Conservation (phyloP, 2,329 filamentous ascomycete genomes). For the Eutypa lata region DNA sequence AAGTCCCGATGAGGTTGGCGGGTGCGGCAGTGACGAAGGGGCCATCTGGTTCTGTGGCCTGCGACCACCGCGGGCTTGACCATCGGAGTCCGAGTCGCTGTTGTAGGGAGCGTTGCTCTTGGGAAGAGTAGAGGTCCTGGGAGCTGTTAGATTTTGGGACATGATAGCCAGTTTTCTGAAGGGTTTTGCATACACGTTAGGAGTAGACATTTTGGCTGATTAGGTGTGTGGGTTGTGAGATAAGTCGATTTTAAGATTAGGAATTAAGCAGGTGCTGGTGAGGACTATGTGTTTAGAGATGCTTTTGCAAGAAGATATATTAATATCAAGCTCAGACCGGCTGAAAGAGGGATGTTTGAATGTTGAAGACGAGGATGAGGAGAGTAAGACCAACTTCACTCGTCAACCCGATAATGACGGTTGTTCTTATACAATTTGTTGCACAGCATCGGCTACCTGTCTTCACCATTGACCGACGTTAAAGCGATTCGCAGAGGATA, state of each 20-base stretch:
- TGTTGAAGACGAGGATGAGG: conserved; percentile 12
- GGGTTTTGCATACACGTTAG: conserved; percentile 21
- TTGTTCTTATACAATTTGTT: background rate
- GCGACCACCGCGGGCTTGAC: conserved; percentile 35
- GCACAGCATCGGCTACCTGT: background rate
- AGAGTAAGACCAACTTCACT: conserved; percentile 1
- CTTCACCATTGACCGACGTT: background rate
- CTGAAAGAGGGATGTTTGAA: conserved; percentile 16
- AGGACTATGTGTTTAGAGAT: conserved; percentile 5
- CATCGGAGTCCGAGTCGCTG: conserved; percentile 30
- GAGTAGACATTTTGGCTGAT: conserved; percentile 22
- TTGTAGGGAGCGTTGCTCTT: conserved; percentile 27
- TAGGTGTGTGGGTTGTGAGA: conserved; percentile 4
- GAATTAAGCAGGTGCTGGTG: background rate
- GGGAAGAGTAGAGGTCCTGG: conserved; percentile 20
- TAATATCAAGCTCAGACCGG: conserved; percentile 14
- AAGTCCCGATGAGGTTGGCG: conserved; percentile 35
- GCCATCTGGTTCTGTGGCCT: conserved; percentile 20
- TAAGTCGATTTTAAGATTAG: conserved; percentile 9
- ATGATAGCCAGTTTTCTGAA: background rate
- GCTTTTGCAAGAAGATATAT: conserved; percentile 1
- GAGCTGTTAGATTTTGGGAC: conserved; percentile 10
- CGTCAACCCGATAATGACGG: background rate
- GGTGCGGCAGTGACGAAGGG: conserved; percentile 21
- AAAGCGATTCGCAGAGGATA: conserved; percentile 5